A percentile compares a stretch with the other conserved stretches of the same genome.
These are phyloP conservation scores for Rhodotorula diobovata DNA, from an alignment of 768 basidiomycete genomes.

Conservation along the genomic window DNA sequence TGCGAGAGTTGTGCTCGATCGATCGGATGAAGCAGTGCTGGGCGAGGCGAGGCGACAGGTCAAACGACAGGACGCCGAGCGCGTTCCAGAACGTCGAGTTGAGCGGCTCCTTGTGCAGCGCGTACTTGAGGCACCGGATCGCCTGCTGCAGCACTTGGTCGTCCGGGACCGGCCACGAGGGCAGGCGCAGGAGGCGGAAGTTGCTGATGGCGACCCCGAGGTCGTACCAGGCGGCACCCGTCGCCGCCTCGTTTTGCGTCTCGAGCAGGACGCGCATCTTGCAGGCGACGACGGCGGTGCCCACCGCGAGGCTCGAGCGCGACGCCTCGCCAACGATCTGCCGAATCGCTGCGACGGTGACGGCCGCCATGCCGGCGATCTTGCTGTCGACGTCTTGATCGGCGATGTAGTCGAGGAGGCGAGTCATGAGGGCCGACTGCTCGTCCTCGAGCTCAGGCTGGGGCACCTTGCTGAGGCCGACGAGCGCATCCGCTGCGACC, in stretches of 20 bases:
- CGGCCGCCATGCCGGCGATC: slow-evolving; percentile 25
- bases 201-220: slow-evolving; percentile 61
- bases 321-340: background rate
- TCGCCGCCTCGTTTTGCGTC: slow-evolving; percentile 53
- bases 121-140: slow-evolving; percentile 60
- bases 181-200: slow-evolving; percentile 47
- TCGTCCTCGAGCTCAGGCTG: background rate
- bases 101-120: slow-evolving; percentile 65
- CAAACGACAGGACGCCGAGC: slow-evolving; percentile 68
- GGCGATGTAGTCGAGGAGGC: slow-evolving; percentile 19
- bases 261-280: slow-evolving; percentile 45
- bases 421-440: background rate
- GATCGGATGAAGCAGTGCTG: slow-evolving; percentile 91
- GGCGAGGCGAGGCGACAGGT: slow-evolving; percentile 63
- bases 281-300: slow-evolving; percentile 44
- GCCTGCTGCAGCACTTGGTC: slow-evolving; percentile 52
- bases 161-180: slow-evolving; percentile 42
- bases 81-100: slow-evolving; percentile 77
- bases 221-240: slow-evolving; percentile 68
- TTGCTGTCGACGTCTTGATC: slow-evolving; percentile 37
- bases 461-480: slow-evolving; percentile 56
- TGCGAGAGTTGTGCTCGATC: slow-evolving; percentile 77
- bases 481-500: slow-evolving; percentile 65
- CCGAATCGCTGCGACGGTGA: slow-evolving; percentile 15
- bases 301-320: slow-evolving; percentile 22